Percentiles rank a stretch among this genome's conserved stretches.
Evolutionary conservation across 495 filamentous ascomycete genomes (phyloP).

Genomic region (Aspergillus leporis): DNA sequence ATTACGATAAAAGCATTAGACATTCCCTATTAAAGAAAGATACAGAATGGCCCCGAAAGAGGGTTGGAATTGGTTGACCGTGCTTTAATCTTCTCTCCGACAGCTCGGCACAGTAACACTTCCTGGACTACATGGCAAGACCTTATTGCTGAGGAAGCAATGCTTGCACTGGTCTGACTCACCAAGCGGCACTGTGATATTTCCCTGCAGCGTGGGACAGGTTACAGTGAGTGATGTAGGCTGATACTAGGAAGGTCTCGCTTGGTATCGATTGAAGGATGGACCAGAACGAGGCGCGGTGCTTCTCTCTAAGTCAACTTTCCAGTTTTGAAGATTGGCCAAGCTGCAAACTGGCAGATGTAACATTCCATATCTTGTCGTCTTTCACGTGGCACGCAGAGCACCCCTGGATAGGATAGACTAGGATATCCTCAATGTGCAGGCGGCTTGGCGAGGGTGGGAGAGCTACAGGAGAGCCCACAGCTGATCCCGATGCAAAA

Average conservation of each 20-base stretch:
- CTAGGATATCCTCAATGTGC: background rate
- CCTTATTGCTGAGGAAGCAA: background rate
- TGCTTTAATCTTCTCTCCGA: too few species aligned
- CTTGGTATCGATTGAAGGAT: slow-evolving; percentile 8
- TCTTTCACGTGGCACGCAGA: slow-evolving; percentile 3
- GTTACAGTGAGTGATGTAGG: background rate
- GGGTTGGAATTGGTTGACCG: too few species aligned
- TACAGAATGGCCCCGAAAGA: too few species aligned
- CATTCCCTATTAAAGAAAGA: too few species aligned
- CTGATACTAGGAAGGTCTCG: background rate
- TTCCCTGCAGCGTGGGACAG: background rate
- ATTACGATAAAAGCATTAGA: too few species aligned
- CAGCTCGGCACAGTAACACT: too few species aligned
- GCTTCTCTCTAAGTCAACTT: slow-evolving; percentile 3
- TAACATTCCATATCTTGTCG: background rate
- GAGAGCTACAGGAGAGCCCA: background rate
- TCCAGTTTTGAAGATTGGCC: slow-evolving; percentile 5
- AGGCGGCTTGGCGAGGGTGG: background rate
- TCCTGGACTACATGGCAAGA: too few species aligned
- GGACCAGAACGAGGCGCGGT: slow-evolving; percentile 7
- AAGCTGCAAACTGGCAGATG: slow-evolving; percentile 3
- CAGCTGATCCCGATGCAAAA: slow-evolving; percentile 31
- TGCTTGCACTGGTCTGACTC: background rate
- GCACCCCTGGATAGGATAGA: slow-evolving; percentile 11
- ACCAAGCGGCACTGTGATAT: background rate